phyloP scores from a whole-genome alignment of 2,329 filamentous ascomycete genomes.

The Tolypocladium pustulatum region DNA sequence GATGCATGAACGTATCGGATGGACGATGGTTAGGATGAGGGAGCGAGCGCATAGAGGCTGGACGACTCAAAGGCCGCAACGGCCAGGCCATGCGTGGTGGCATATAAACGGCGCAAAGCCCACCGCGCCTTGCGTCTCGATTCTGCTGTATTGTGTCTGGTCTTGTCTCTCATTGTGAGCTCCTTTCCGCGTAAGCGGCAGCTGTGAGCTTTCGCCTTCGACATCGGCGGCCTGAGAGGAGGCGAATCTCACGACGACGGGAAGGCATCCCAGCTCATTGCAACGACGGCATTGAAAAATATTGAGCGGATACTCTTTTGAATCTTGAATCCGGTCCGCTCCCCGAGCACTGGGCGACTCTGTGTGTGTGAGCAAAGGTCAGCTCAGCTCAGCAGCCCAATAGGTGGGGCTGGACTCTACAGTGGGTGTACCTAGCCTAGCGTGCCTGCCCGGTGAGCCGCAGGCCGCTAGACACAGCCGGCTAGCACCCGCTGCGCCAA shows the following conservation, averaged over 20 bases:
- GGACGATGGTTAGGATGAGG: background rate
- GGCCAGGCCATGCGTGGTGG: background rate
- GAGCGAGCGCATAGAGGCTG: background rate
- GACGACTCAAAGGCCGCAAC: background rate
- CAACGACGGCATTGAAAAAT: background rate
- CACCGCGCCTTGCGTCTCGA: background rate
- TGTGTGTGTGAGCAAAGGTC: background rate
- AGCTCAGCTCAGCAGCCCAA: background rate
- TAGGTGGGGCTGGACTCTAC: too few relatives aligned
- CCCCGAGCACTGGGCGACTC: background rate
- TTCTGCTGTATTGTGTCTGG: background rate
- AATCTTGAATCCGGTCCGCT: background rate
- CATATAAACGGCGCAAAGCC: background rate
- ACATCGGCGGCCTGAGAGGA: background rate
- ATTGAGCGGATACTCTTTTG: background rate
- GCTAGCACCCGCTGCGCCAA: conserved; percentile 1
- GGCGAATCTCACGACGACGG: background rate
- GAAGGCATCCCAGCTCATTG: background rate
- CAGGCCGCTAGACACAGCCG: background rate
- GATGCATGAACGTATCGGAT: background rate
- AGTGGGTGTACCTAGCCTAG: background rate
- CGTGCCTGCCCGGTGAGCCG: background rate
- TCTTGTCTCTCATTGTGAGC: background rate
- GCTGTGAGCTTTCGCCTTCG: background rate
- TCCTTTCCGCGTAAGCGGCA: background rate